Conservation (phyloP, 495 filamentous ascomycete genomes). For the Neurospora africana region DNA sequence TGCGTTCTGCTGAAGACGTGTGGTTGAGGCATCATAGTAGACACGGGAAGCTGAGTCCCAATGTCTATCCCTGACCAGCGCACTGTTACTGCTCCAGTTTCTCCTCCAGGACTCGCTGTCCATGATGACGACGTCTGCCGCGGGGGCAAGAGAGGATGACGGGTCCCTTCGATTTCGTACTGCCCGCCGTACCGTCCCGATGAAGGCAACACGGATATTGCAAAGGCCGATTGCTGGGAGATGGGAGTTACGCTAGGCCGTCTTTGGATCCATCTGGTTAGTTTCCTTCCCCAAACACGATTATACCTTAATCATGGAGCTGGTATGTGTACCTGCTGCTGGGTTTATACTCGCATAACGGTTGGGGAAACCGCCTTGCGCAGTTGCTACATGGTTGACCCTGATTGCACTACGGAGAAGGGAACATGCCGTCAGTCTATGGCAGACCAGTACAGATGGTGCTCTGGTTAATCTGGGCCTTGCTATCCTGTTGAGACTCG, state of each 20-base stretch:
- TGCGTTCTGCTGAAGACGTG: slow-evolving; percentile 16
- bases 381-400: slow-evolving; percentile 32
- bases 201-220: slow-evolving; percentile 12
- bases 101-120: neutral
- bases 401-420: slow-evolving; percentile 25
- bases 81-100: slow-evolving; percentile 4
- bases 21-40: neutral
- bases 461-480: neutral
- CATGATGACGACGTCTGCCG: slow-evolving; percentile 8
- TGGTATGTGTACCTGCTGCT: slow-evolving; percentile 16
- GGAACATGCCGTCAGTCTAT: neutral
- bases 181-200: neutral
- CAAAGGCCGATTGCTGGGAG: slow-evolving; percentile 15
- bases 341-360: slow-evolving; percentile 26
- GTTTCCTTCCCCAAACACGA: neutral
- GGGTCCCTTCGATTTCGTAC: neutral
- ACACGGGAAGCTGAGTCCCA: slow-evolving; percentile 3
- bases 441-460: slow-evolving; percentile 1
- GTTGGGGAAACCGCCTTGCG: slow-evolving; percentile 27
- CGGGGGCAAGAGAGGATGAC: slow-evolving; percentile 6
- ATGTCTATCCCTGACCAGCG: slow-evolving; percentile 13
- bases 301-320: neutral
- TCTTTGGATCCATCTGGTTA: slow-evolving; percentile 7
- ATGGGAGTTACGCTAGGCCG: slow-evolving; percentile 6
- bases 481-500: neutral